These are phyloP conservation scores for Papilionanthe hybrid DNA, from an alignment of 116 monocot species.

Conservation along the genomic window DNA sequence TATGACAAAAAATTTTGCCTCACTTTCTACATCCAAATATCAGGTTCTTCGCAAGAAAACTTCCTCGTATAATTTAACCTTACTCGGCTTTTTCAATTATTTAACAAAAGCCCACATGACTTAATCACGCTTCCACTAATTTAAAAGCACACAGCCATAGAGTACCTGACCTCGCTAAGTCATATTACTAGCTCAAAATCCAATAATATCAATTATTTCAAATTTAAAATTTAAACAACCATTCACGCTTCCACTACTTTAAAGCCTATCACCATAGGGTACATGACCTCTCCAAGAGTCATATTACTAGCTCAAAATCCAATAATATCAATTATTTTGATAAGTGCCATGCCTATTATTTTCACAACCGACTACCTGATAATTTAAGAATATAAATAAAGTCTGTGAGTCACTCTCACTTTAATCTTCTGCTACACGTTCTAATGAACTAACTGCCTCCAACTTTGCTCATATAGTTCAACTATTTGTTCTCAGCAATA, in stretches of 20 bases:
- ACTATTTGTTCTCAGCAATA: neutral
- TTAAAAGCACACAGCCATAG: neutral
- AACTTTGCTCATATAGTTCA: neutral
- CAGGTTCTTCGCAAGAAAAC: neutral
- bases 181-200: no score
- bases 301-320: neutral
- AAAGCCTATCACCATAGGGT: no score
- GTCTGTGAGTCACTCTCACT: neutral
- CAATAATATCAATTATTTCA: no score
- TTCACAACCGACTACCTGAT: neutral
- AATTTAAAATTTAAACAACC: no score
- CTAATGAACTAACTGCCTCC: neutral
- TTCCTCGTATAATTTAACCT: neutral
- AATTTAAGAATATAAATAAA: neutral
- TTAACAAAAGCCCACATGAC: no score
- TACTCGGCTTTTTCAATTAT: neutral
- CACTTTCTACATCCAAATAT: neutral
- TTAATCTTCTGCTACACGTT: neutral
- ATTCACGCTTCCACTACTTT: no score
- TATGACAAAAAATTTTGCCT: neutral
- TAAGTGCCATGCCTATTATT: neutral
- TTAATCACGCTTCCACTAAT: no score
- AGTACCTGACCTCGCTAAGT: no score
- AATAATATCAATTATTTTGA: neutral
- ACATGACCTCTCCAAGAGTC: neutral